A percentile compares a stretch with the other conserved stretches of the same genome.
phyloP scores from a whole-genome alignment of 1,284 basidiomycete species.

The Veloboletus limbatus region DNA sequence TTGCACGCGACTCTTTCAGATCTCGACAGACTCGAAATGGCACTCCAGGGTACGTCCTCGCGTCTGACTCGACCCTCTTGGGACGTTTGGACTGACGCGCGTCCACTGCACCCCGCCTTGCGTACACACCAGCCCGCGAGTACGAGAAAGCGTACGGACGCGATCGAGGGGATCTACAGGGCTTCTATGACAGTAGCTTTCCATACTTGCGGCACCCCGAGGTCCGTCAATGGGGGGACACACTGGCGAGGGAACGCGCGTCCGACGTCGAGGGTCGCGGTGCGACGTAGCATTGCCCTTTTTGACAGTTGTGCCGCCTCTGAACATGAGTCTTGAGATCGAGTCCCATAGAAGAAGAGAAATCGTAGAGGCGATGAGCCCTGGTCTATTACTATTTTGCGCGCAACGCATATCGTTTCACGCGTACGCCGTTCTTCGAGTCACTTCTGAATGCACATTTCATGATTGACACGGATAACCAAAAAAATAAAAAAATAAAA shows the following conservation, averaged over 20 bases:
- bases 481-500: background rate
- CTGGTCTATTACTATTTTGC: too few relatives aligned
- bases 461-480: background rate
- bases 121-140: constrained; percentile 53
- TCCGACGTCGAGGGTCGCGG: background rate
- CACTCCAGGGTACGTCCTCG: constrained; percentile 61
- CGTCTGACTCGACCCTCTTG: background rate
- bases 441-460: too few relatives aligned
- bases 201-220: constrained; percentile 75
- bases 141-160: constrained; percentile 58
- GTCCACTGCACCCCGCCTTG: too few relatives aligned
- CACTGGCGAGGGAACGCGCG: constrained; percentile 37
- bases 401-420: background rate
- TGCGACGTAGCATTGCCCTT: background rate
- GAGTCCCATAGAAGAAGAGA: too few relatives aligned
- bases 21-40: constrained; percentile 92
- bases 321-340: background rate
- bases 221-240: constrained; percentile 72
- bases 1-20: constrained; percentile 57
- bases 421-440: background rate
- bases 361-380: too few relatives aligned
- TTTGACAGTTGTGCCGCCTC: background rate
- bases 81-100: background rate
- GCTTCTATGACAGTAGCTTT: constrained; percentile 74
- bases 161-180: constrained; percentile 49